phyloP scores from a whole-genome alignment of 805 yeast species.

The Ogataea sp. region DNA sequence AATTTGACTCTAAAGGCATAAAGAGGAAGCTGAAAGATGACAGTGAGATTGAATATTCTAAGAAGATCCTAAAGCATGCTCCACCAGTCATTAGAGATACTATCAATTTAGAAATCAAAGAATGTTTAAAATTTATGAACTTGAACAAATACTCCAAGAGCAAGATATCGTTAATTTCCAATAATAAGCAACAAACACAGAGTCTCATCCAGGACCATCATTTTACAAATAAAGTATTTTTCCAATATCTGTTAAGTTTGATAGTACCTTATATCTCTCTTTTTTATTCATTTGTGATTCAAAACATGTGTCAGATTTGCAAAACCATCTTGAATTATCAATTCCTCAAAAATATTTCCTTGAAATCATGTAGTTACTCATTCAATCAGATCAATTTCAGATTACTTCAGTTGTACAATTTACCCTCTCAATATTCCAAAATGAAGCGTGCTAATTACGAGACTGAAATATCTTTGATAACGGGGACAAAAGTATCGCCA shows the following conservation, averaged over 20 bases:
- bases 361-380: slow-evolving; percentile 31
- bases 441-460: slow-evolving; percentile 30
- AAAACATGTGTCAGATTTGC: neutral
- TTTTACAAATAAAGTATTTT: too few species aligned
- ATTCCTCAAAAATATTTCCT: slow-evolving; percentile 1
- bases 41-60: slow-evolving; percentile 9
- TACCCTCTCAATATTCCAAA: slow-evolving; percentile 71
- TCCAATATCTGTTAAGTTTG: neutral
- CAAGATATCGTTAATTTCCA: too few species aligned
- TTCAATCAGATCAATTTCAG: slow-evolving; percentile 77
- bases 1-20: neutral
- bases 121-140: slow-evolving; percentile 21
- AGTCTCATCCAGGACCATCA: too few species aligned
- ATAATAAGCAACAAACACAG: too few species aligned
- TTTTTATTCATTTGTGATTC: neutral
- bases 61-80: slow-evolving; percentile 18
- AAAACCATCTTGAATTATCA: neutral
- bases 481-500: slow-evolving; percentile 29
- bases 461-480: slow-evolving; percentile 30
- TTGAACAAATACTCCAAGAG: slow-evolving; percentile 20
- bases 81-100: slow-evolving; percentile 2
- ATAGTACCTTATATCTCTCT: neutral
- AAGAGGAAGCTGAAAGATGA: neutral
- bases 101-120: slow-evolving; percentile 12
- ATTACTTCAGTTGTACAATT: slow-evolving; percentile 63